phyloP scores from a whole-genome alignment of 345 rosid genomes.

The Eucalyptus polybractea region DNA sequence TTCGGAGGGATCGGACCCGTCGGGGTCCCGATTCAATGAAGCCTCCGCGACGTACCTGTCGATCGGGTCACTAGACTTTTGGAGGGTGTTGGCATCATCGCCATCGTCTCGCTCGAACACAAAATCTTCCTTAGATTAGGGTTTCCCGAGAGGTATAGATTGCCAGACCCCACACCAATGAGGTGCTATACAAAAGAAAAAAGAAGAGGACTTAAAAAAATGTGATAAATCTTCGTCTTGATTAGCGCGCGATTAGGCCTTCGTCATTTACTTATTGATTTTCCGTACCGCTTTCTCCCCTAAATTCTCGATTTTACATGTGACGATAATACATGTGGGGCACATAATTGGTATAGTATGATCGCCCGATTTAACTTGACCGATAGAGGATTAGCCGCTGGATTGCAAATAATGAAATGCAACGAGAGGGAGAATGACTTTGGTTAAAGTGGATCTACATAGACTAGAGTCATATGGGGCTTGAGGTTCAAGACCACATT shows the following conservation, averaged over 20 bases:
- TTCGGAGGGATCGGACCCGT: background rate
- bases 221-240: background rate
- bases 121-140: background rate
- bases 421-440: background rate
- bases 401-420: background rate
- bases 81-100: background rate
- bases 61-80: background rate
- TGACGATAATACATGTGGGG: background rate
- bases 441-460: background rate
- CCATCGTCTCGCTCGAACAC: background rate
- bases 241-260: background rate
- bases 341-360: background rate
- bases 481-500: background rate
- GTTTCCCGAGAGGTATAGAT: background rate
- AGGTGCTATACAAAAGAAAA: background rate
- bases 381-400: background rate
- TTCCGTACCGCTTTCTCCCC: background rate
- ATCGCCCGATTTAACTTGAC: background rate
- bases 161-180: background rate
- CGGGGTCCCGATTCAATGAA: background rate
- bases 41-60: background rate
- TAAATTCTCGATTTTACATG: background rate
- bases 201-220: background rate
- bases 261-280: background rate
- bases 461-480: background rate